Evolutionary conservation across 495 filamentous ascomycete species (phyloP).

Genomic region (Oidiodendron maius): DNA sequence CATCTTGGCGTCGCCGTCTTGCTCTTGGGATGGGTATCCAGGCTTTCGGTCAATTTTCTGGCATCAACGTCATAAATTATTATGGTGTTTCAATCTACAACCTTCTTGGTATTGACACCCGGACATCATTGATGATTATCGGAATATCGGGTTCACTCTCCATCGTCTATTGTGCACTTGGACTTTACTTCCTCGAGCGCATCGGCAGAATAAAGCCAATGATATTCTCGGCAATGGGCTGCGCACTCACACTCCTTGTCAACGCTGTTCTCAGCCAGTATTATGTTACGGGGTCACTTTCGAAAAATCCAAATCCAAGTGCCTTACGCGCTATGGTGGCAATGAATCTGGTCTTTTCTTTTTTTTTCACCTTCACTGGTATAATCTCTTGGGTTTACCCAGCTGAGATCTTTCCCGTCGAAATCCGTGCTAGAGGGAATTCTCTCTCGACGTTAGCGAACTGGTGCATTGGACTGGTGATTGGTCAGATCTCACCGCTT

Average conservation of each 20-base stretch:
- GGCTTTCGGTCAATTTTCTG: slow-evolving; percentile 47
- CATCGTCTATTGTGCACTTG: too few relatives aligned
- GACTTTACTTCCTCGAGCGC: too few relatives aligned
- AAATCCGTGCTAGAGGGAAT: slow-evolving; percentile 60
- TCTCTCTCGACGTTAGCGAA: slow-evolving; percentile 57
- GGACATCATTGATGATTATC: slow-evolving; percentile 44
- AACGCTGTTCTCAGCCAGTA: slow-evolving; percentile 39
- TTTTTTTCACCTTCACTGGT: slow-evolving; percentile 49
- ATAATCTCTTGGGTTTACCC: slow-evolving; percentile 59
- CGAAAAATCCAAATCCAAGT: slow-evolving; percentile 28
- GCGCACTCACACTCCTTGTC: slow-evolving; percentile 36
- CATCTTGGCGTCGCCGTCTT: slow-evolving; percentile 40
- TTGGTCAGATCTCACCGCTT: slow-evolving; percentile 50
- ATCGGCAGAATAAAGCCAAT: slow-evolving; percentile 47
- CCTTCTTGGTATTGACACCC: slow-evolving; percentile 38
- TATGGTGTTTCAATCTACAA: slow-evolving; percentile 45
- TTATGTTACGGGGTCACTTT: slow-evolving; percentile 31
- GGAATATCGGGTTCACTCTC: too few relatives aligned
- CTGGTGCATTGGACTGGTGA: slow-evolving; percentile 60
- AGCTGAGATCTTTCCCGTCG: slow-evolving; percentile 59
- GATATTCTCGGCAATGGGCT: slow-evolving; percentile 41
- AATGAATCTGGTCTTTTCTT: slow-evolving; percentile 51
- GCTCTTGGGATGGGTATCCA: slow-evolving; percentile 48
- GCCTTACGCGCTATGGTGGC: slow-evolving; percentile 48
- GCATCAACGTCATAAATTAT: slow-evolving; percentile 47